phyloP scores from a whole-genome alignment of 2,329 filamentous ascomycete species.

The Pyricularia sp. region DNA sequence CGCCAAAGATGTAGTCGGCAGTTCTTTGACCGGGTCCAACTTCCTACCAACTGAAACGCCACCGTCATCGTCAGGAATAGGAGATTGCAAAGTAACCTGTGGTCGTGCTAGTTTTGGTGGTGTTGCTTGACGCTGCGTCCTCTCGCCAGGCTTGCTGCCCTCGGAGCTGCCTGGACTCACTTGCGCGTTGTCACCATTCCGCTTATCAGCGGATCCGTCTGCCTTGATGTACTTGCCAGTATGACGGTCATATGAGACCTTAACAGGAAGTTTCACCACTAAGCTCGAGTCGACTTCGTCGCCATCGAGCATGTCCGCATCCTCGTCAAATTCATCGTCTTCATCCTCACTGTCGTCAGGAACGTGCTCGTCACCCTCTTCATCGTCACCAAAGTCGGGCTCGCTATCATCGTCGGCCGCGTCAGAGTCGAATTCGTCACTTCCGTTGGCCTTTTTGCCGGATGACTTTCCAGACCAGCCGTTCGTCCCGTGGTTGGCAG shows the following conservation, averaged over 20 bases:
- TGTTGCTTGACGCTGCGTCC: constrained; percentile 11
- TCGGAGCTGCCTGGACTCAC: constrained; percentile 8
- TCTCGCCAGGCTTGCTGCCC: constrained; percentile 1
- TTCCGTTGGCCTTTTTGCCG: constrained; percentile 25
- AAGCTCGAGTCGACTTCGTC: constrained; percentile 47
- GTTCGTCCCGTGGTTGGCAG: constrained; percentile 38
- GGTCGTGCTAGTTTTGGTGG: not conserved
- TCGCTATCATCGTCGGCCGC: constrained; percentile 62
- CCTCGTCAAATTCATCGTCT: constrained; percentile 44
- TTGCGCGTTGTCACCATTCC: not conserved
- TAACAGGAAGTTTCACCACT: constrained; percentile 63
- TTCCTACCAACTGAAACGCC: not conserved
- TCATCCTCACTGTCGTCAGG: constrained; percentile 49
- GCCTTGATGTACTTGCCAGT: constrained; percentile 19
- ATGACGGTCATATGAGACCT: constrained; percentile 27
- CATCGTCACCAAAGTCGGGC: constrained; percentile 68
- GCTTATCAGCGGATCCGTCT: constrained; percentile 10
- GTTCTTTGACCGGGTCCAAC: not conserved
- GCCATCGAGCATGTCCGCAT: constrained; percentile 45
- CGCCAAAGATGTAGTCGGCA: constrained; percentile 36
- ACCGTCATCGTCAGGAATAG: not conserved
- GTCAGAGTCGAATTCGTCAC: constrained; percentile 47
- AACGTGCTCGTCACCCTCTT: constrained; percentile 58
- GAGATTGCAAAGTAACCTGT: not conserved
- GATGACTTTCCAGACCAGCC: constrained; percentile 28